These are phyloP conservation scores for Xanthoconium purpureum DNA, from an alignment of 768 basidiomycete genomes.

Conservation along the genomic window DNA sequence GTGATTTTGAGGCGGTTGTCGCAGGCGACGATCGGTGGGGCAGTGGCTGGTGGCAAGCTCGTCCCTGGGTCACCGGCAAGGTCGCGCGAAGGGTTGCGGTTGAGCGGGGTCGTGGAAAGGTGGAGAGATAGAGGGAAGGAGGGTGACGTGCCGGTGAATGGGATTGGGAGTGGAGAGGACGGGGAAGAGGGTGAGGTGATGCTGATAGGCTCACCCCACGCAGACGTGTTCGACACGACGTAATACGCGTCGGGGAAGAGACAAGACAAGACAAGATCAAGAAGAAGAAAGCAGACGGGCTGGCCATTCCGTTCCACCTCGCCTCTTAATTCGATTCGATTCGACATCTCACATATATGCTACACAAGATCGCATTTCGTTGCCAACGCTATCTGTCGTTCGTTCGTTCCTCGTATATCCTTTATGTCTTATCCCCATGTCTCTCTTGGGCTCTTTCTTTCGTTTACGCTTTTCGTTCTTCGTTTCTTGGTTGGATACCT, in stretches of 20 bases:
- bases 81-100: slow-evolving; percentile 1
- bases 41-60: neutral
- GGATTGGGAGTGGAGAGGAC: neutral
- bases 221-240: slow-evolving; percentile 3
- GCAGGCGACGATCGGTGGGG: slow-evolving; percentile 13
- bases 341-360: neutral
- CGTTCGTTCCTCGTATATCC: neutral
- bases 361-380: neutral
- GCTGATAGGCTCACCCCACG: slow-evolving; percentile 13
- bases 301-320: neutral
- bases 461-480: neutral
- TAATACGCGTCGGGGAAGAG: too few species aligned
- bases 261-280: neutral
- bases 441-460: too few species aligned
- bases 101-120: slow-evolving; percentile 2
- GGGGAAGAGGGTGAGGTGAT: slow-evolving; percentile 18
- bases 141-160: neutral
- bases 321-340: neutral
- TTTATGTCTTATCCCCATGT: too few species aligned
- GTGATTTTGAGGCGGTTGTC: slow-evolving; percentile 24
- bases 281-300: neutral
- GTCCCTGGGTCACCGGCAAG: neutral
- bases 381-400: neutral
- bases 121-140: neutral
- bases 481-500: neutral